Percentiles rank a stretch among this genome's conserved stretches.
These are phyloP conservation scores for Schizonepeta tenuifolia DNA, from an alignment of 257 asterid genomes.

Conservation along the genomic window DNA sequence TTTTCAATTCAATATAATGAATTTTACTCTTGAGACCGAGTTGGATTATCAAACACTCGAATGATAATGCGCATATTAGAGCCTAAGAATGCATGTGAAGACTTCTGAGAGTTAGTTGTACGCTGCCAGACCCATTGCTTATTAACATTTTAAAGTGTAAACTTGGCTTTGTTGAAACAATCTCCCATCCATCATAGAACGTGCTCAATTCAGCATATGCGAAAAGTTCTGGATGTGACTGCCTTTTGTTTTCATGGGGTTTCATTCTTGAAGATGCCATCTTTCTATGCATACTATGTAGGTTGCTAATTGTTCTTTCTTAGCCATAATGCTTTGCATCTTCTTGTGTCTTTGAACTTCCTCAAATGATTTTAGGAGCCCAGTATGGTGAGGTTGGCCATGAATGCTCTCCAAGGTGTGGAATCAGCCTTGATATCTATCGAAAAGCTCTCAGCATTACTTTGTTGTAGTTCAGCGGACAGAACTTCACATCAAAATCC, in stretches of 20 bases:
- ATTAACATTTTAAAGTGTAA: conserved; percentile 6
- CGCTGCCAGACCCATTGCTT: background rate
- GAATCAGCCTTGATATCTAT: conserved; percentile 79
- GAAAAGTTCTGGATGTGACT: background rate
- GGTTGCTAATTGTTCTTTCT: conserved; percentile 6
- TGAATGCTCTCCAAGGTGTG: conserved; percentile 89
- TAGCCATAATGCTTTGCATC: conserved; percentile 6
- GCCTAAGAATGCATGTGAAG: background rate
- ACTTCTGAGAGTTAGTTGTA: conserved; percentile 4
- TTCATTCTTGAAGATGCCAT: conserved; percentile 5
- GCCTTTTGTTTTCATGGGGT: background rate
- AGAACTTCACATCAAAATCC: conserved; percentile 77
- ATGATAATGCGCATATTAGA: conserved; percentile 3
- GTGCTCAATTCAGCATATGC: no score
- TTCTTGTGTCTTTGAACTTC: conserved; percentile 31
- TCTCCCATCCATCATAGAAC: background rate
- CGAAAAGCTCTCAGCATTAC: conserved; percentile 59
- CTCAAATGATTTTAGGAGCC: conserved; percentile 64
- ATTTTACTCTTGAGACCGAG: background rate
- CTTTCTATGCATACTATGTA: background rate
- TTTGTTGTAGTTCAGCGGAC: conserved; percentile 77
- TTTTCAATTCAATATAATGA: background rate
- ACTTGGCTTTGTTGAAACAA: background rate
- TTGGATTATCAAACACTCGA: background rate
- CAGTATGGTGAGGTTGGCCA: conserved; percentile 84